Conservation (phyloP, 495 filamentous ascomycete genomes). For the Penicillium cataractarum region DNA sequence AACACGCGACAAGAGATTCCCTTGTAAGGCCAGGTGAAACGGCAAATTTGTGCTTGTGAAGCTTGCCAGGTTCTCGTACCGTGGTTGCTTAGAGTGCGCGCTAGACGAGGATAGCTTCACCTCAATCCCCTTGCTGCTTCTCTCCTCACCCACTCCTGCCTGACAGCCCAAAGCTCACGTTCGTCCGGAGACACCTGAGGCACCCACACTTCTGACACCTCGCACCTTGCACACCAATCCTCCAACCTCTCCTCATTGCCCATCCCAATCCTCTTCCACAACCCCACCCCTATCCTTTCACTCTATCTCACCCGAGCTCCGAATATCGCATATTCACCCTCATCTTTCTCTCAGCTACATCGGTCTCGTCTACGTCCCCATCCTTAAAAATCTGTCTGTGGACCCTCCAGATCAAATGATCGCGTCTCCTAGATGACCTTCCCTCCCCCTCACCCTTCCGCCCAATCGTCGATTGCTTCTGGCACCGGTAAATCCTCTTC, state of each 20-base stretch:
- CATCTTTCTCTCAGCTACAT: slow-evolving; percentile 14
- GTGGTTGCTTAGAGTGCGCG: not conserved
- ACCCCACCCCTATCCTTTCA: slow-evolving; percentile 19
- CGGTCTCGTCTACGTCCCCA: slow-evolving; percentile 31
- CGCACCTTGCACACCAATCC: slow-evolving; percentile 34
- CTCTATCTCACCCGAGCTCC: slow-evolving; percentile 16
- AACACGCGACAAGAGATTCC: not conserved
- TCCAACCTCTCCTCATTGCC: slow-evolving; percentile 33
- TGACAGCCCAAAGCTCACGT: slow-evolving; percentile 26
- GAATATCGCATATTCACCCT: slow-evolving; percentile 16
- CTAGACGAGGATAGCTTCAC: not conserved
- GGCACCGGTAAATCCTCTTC: slow-evolving; percentile 59
- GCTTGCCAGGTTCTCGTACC: not conserved
- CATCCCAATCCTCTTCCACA: slow-evolving; percentile 27
- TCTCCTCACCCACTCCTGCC: not conserved
- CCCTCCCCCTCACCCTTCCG: slow-evolving; percentile 63
- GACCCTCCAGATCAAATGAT: slow-evolving; percentile 58
- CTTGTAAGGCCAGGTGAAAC: not conserved
- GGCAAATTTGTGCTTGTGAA: not conserved
- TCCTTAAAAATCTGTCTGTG: slow-evolving; percentile 50
- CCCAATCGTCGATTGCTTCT: slow-evolving; percentile 65
- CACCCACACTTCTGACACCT: slow-evolving; percentile 31
- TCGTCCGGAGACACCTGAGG: slow-evolving; percentile 29
- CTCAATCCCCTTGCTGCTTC: not conserved
- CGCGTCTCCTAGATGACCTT: slow-evolving; percentile 67